Conservation (phyloP, 2,329 filamentous ascomycete genomes). For the Talaromyces rugulosus region DNA sequence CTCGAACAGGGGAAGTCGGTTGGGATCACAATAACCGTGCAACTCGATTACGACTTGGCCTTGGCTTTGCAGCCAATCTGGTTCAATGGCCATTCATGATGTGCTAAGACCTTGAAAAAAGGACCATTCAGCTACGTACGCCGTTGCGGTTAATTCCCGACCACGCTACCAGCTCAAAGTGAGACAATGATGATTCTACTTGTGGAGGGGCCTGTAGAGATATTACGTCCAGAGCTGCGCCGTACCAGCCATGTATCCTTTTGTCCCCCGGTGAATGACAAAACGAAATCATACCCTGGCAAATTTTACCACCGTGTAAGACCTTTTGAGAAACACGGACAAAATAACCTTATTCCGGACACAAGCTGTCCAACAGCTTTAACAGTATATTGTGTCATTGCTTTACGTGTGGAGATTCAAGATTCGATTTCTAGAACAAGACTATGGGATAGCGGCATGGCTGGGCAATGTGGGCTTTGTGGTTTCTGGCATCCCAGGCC, state of each 20-base stretch:
- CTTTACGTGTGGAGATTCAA: background rate
- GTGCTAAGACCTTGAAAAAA: background rate
- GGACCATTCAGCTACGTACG: background rate
- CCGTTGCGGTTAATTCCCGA: background rate
- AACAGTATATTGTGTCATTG: background rate
- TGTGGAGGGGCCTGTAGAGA: background rate
- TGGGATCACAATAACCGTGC: background rate
- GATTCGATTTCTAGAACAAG: background rate
- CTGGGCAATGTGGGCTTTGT: background rate
- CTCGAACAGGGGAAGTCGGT: background rate
- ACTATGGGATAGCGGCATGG: background rate
- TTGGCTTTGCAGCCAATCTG: background rate
- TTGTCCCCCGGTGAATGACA: background rate
- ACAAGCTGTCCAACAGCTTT: background rate
- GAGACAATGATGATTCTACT: background rate
- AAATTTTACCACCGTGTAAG: background rate
- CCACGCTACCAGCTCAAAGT: background rate
- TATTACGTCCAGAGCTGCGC: background rate
- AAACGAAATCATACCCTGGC: background rate
- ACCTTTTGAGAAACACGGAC: background rate
- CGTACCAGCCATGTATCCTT: background rate
- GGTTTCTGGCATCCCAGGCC: background rate
- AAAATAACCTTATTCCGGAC: background rate
- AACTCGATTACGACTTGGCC: background rate
- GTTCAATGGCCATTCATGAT: background rate